These are phyloP conservation scores for Gossypium stocksii DNA, from an alignment of 345 rosid species.

Conservation along the genomic window DNA sequence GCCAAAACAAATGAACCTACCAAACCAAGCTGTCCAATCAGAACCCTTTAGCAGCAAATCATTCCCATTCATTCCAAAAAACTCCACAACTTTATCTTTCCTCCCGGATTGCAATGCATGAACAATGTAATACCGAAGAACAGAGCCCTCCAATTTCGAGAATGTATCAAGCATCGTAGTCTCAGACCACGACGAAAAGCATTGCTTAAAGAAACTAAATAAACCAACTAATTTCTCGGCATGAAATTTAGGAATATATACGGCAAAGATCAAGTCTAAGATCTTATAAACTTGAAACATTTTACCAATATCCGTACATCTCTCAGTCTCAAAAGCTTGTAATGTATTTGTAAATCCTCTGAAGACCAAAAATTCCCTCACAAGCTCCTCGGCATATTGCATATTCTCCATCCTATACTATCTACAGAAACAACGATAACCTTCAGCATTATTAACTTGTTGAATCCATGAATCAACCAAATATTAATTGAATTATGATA, in stretches of 20 bases:
- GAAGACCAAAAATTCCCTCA: constrained; percentile 61
- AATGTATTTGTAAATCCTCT: constrained; percentile 59
- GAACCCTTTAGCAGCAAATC: constrained; percentile 40
- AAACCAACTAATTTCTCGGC: constrained; percentile 46
- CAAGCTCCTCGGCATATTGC: constrained; percentile 66
- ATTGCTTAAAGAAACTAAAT: constrained; percentile 47
- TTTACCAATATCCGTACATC: constrained; percentile 57
- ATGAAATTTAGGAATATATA: constrained; percentile 54
- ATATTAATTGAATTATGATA: background rate
- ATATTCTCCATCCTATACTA: constrained; percentile 52
- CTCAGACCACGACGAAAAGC: constrained; percentile 46
- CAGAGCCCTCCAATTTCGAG: constrained; percentile 44
- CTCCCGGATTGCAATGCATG: constrained; percentile 41
- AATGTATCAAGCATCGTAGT: constrained; percentile 30
- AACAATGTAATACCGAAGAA: constrained; percentile 47
- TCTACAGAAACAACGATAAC: background rate
- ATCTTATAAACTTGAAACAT: constrained; percentile 57
- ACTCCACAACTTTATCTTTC: constrained; percentile 54
- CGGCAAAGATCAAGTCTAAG: constrained; percentile 49
- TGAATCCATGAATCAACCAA: background rate
- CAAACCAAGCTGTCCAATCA: constrained; percentile 67
- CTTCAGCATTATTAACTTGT: background rate
- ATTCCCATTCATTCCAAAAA: constrained; percentile 46
- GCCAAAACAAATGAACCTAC: constrained; percentile 32
- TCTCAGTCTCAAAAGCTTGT: constrained; percentile 56